Evolutionary conservation across 768 basidiomycete species (phyloP).

Genomic region (Symmetrospora coprosmae): DNA sequence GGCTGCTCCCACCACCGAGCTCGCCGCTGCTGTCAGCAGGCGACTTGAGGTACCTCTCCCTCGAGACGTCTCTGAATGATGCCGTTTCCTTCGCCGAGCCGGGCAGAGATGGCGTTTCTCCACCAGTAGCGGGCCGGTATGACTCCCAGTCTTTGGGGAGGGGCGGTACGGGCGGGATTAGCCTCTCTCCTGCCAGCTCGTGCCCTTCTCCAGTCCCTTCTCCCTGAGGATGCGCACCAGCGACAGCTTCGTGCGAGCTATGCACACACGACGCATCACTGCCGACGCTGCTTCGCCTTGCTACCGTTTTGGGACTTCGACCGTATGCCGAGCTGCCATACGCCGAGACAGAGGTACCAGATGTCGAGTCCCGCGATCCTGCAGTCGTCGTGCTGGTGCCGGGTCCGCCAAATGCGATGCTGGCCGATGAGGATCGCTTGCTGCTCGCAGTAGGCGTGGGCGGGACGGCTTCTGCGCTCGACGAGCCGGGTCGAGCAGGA

Average conservation of each 20-base stretch:
- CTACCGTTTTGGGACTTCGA: slow-evolving; percentile 49
- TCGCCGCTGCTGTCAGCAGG: slow-evolving; percentile 32
- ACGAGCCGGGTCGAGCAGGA: not conserved
- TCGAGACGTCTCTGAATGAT: slow-evolving; percentile 1
- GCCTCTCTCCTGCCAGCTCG: slow-evolving; percentile 47
- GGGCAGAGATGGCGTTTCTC: slow-evolving; percentile 42
- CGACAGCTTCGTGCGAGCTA: slow-evolving; percentile 50
- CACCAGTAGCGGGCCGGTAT: slow-evolving; percentile 42
- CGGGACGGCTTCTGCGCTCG: slow-evolving; percentile 1
- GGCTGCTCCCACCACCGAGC: slow-evolving; percentile 39
- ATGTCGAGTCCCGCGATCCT: slow-evolving; percentile 74
- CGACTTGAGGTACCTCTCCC: slow-evolving; percentile 27
- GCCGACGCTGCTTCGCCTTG: slow-evolving; percentile 64
- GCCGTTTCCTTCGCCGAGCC: slow-evolving; percentile 18
- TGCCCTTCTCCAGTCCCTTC: too few species aligned
- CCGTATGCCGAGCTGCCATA: slow-evolving; percentile 61
- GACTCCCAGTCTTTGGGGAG: slow-evolving; percentile 63
- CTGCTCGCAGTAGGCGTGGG: slow-evolving; percentile 20
- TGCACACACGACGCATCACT: slow-evolving; percentile 69
- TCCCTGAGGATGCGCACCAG: too few species aligned
- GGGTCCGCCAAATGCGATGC: slow-evolving; percentile 57
- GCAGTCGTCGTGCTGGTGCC: slow-evolving; percentile 50
- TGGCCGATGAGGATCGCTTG: slow-evolving; percentile 59
- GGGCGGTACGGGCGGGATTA: slow-evolving; percentile 85
- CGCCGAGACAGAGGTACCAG: slow-evolving; percentile 60